Conservation (phyloP, 2,329 filamentous ascomycete species). For the Coniochaeta prunicola region DNA sequence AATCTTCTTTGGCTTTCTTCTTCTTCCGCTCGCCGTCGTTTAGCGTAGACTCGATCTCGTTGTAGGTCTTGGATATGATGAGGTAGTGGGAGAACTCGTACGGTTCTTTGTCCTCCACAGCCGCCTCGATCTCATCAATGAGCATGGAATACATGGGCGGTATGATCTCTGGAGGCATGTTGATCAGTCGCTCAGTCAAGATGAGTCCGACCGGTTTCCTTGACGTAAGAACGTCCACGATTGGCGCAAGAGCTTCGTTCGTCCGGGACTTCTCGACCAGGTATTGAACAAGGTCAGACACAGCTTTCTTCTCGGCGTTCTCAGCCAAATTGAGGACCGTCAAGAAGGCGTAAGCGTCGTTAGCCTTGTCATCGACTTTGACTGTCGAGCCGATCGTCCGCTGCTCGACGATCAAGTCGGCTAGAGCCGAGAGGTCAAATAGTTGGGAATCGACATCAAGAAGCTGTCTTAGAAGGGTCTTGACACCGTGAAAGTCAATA, state of each 20-base stretch:
- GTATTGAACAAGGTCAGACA: constrained; percentile 67
- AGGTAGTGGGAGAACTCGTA: constrained; percentile 93
- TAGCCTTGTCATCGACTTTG: constrained; percentile 92
- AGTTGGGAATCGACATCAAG: constrained; percentile 81
- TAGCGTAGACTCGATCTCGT: constrained; percentile 75
- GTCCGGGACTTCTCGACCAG: constrained; percentile 46
- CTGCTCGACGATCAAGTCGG: constrained; percentile 82
- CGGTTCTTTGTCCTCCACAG: constrained; percentile 82
- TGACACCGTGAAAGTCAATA: constrained; percentile 91
- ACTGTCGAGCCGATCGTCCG: constrained; percentile 86
- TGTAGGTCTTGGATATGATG: constrained; percentile 85
- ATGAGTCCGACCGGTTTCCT: constrained; percentile 69
- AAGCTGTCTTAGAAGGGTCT: constrained; percentile 81
- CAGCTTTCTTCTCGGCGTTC: constrained; percentile 66
- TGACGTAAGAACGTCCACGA: constrained; percentile 51
- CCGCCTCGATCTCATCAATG: constrained; percentile 81
- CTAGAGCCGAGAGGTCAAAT: constrained; percentile 79
- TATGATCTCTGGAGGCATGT: constrained; percentile 88
- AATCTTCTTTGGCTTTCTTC: constrained; percentile 42
- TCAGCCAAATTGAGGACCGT: constrained; percentile 78
- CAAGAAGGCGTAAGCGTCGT: constrained; percentile 86
- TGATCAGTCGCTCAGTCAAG: constrained; percentile 89
- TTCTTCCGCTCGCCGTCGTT: constrained; percentile 65
- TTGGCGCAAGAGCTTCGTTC: constrained; percentile 46
- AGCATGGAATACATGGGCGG: constrained; percentile 96